Base-by-base conservation (phyloP, 2,329 filamentous ascomycete species). In the Penicillium olsonii region DNA sequence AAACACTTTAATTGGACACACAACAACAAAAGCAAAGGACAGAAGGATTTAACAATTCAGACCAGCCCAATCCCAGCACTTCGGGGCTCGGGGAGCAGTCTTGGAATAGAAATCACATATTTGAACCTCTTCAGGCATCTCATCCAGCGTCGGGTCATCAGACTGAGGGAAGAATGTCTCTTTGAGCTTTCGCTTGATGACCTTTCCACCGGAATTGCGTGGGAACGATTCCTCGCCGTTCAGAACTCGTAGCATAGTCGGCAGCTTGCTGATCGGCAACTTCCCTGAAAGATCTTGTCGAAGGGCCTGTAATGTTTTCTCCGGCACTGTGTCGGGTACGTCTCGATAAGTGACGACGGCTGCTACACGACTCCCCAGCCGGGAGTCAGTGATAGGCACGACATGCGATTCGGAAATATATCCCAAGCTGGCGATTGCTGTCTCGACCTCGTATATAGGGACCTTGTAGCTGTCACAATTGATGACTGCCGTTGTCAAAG, bases 351-450 rank as follows among this genome's bases (percentile, higher is more conserved):
- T 11, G 5, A 37, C 34, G 3, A 37, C 9, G 4, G n/a, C n/a
- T 6, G n/a, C 34, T 7, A 37, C 34, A 11, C 34, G 34, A 11
- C 18, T n/a, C 2, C 34, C 34, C 6, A 18, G 18, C 9, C 15
- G 17, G 6, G 10, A 11, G 34, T 37, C 34, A 10, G 34, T n/a
- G 5, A 37, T 37, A 9, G n/a, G 10, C 9, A 37, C n/a, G 7
- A 37, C 34, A 17, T 37, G 18, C 15, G 34, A n/a, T 8, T 52
- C 22, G 59, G 5, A 4, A 8, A 37, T 37, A 8, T 37, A 37
- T 6, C n/a, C n/a, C 12, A 37, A 11, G n/a, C 18, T 17, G 15
- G n/a, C 19, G 15, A 37, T 10, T 11, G 15, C n/a, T 4, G 34
- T 18, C 18, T 37, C 34, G 15, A 37, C 34, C 15, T 37, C 34